Base-by-base conservation (phyloP, 441 rosid genomes). In the Adansonia rubrostipa region DNA sequence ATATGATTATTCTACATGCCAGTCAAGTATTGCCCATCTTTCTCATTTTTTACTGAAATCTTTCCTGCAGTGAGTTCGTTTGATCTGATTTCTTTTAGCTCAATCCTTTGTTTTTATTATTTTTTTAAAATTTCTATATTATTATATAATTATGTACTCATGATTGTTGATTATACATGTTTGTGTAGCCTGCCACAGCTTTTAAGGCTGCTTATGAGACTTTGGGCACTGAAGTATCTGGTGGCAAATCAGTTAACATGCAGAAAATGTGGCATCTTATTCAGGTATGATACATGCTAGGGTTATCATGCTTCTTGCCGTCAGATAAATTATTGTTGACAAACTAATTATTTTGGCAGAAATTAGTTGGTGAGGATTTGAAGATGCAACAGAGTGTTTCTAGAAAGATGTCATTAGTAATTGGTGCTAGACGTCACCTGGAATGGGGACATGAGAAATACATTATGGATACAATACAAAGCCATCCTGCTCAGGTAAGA, bases 201-300 rank as follows among this genome's bases (percentile, higher is more conserved):
- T 96, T 96, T 85, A 92, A 86, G 87, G 86, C 78, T 78, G 95
- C 96, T 70, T 93, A 90, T 88, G 97, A 92, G 79, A 84, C 87
- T 82, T 84, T 96, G 85, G 89, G 93, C 75, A 80, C 80, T 79
- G 97, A 84, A 82, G 80, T 87, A 66, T 89, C 97, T 77, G 89
- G 91, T 77, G 96, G 96, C 66, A 96, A 92, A 82, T 96, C 98
- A 79, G 97, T 94, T 81, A 91, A 78, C 84, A 84, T 94, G 90
- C 98, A 92, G 88, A 96, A 96, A 86, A 92, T 96, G 79, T 96
- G 99, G 99, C 96, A 93, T 85, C 97, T 96, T 85, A 85, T 94
- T 81, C 91, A 91, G 98, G 99, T 92, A 80, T 53, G 48, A 13
- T 64, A 79, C 61, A 22, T 79, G 33, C 69, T 57, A 71, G 45